Conservation (phyloP, 306 rosid genomes). For the Rosa rugosa region DNA sequence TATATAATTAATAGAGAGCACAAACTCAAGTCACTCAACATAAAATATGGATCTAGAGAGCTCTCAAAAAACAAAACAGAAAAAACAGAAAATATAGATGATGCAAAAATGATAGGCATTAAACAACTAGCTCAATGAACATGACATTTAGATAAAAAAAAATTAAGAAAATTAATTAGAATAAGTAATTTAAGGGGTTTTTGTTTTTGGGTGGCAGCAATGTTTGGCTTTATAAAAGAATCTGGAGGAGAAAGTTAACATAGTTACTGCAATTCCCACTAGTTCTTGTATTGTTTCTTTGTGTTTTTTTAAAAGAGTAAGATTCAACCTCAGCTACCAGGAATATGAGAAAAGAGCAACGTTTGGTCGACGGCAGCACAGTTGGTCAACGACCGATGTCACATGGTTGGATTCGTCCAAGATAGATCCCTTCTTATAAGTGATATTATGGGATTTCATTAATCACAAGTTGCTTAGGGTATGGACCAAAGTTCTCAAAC, state of each 20-base stretch:
- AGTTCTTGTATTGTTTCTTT: background rate
- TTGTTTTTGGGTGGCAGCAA: background rate
- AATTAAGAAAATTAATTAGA: background rate
- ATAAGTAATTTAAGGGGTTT: background rate
- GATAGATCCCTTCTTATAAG: background rate
- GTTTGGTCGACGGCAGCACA: background rate
- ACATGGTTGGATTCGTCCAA: background rate
- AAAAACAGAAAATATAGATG: background rate
- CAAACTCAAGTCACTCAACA: background rate
- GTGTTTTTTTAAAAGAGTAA: background rate
- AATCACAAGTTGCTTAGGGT: background rate
- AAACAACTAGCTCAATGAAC: background rate
- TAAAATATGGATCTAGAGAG: background rate
- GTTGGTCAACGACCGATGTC: conserved; percentile 3
- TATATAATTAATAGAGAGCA: background rate
- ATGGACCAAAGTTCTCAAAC: background rate
- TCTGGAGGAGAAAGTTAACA: background rate
- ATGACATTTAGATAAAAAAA: background rate
- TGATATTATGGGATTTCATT: background rate
- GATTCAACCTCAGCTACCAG: background rate
- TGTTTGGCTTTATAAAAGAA: background rate
- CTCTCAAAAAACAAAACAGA: background rate
- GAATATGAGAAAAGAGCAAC: background rate
- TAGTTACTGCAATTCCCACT: background rate
- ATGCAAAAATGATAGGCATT: background rate